A percentile compares a stretch with the other conserved stretches of the same genome.
Conservation (phyloP, 768 basidiomycete species). For the Suillus sp. region DNA sequence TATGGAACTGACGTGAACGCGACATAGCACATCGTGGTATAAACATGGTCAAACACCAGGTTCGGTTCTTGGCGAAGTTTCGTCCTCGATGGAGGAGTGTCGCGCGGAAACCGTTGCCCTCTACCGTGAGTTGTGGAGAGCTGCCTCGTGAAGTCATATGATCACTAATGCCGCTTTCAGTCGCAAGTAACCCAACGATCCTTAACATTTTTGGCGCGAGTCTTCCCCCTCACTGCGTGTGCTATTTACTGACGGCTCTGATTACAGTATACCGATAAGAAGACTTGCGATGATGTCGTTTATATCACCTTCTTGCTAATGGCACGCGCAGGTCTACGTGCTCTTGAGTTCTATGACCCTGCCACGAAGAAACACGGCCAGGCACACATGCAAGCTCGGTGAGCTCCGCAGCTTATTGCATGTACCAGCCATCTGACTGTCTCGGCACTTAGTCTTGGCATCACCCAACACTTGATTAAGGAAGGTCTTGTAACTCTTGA, state of each 20-base stretch:
- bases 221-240: constrained; percentile 6
- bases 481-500: constrained; percentile 71
- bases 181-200: constrained; percentile 74
- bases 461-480: constrained; percentile 76
- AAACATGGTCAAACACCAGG: constrained; percentile 84
- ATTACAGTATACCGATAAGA: constrained; percentile 60
- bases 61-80: constrained; percentile 82
- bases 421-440: constrained; percentile 10
- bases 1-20: neutral
- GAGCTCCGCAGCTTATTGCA: constrained; percentile 22
- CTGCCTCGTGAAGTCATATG: no score
- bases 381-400: constrained; percentile 91
- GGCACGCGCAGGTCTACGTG: constrained; percentile 82
- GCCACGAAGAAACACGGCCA: constrained; percentile 81
- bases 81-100: constrained; percentile 91
- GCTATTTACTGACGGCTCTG: neutral
- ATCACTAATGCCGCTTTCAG: constrained; percentile 36
- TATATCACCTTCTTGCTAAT: constrained; percentile 82
- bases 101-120: constrained; percentile 88
- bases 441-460: constrained; percentile 59
- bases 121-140: constrained; percentile 55
- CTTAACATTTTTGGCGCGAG: constrained; percentile 78
- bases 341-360: constrained; percentile 84
- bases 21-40: constrained; percentile 76
- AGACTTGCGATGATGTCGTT: constrained; percentile 77